These are phyloP conservation scores for Fusarium pseudograminearum DNA, from an alignment of 2,329 filamentous ascomycete species.

Conservation along the genomic window DNA sequence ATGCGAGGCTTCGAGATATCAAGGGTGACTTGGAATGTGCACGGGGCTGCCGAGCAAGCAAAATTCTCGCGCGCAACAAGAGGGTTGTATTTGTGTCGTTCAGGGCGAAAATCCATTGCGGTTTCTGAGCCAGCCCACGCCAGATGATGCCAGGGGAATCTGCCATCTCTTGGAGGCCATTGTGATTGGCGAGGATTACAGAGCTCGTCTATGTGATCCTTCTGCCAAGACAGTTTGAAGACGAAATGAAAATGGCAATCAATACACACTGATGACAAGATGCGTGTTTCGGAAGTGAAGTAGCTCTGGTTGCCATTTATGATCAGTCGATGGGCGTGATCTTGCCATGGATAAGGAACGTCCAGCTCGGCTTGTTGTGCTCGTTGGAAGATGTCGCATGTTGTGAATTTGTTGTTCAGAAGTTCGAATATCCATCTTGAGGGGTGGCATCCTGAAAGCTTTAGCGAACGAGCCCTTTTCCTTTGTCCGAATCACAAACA, in stretches of 20 bases:
- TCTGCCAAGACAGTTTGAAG: slow-evolving; percentile 54
- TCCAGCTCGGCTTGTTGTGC: slow-evolving; percentile 49
- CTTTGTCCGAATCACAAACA: slow-evolving; percentile 3
- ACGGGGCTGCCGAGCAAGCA: slow-evolving; percentile 57
- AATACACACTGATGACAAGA: slow-evolving; percentile 55
- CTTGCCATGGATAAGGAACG: slow-evolving; percentile 50
- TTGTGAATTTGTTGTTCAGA: slow-evolving; percentile 53
- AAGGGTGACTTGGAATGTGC: slow-evolving; percentile 58
- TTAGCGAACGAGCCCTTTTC: slow-evolving; percentile 21
- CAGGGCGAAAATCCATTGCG: slow-evolving; percentile 40
- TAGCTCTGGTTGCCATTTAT: slow-evolving; percentile 57
- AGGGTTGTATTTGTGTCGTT: slow-evolving; percentile 55
- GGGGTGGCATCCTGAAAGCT: slow-evolving; percentile 52
- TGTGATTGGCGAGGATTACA: slow-evolving; percentile 51
- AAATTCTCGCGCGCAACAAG: slow-evolving; percentile 54
- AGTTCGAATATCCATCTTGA: slow-evolving; percentile 58
- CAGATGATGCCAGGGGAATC: slow-evolving; percentile 57
- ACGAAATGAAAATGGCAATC: slow-evolving; percentile 59
- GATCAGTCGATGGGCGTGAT: slow-evolving; percentile 53
- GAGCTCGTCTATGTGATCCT: slow-evolving; percentile 43
- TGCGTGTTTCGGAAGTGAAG: slow-evolving; percentile 40
- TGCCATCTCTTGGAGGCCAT: slow-evolving; percentile 53
- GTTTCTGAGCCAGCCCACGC: slow-evolving; percentile 52
- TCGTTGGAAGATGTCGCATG: slow-evolving; percentile 54
- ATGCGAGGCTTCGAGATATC: slow-evolving; percentile 65